A percentile compares a stretch with the other conserved stretches of the same genome.
phyloP scores from a whole-genome alignment of 176 grass and related monocot genomes.

The Aechmea fasciata region DNA sequence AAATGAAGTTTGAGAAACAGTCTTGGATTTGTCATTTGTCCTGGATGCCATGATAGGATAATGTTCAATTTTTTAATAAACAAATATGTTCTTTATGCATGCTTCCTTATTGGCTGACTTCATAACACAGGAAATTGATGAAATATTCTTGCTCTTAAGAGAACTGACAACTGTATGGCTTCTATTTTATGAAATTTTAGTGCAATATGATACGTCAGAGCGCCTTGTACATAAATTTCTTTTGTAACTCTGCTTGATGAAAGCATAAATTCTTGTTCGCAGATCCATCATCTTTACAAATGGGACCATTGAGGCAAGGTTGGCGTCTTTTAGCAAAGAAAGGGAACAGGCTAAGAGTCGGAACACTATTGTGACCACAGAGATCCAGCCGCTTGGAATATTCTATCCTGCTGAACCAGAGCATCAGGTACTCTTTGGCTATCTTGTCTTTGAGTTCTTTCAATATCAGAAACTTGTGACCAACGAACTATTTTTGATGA shows the following conservation, averaged over 20 bases:
- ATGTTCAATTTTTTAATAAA: too few species aligned
- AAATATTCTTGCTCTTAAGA: too few species aligned
- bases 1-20: too few species aligned
- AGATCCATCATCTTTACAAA: constrained; percentile 93
- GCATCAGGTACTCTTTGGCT: constrained; percentile 57
- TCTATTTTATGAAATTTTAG: too few species aligned
- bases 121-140: too few species aligned
- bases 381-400: constrained; percentile 53
- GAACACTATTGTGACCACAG: constrained; percentile 60
- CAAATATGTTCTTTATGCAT: too few species aligned
- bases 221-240: not conserved
- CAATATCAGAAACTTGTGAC: not conserved
- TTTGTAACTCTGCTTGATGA: not conserved
- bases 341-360: constrained; percentile 75
- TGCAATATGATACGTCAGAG: not conserved
- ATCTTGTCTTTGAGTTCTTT: not conserved
- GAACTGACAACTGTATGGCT: too few species aligned
- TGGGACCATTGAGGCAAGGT: constrained; percentile 53
- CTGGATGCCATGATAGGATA: too few species aligned
- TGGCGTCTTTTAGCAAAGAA: constrained; percentile 72
- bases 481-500: not conserved
- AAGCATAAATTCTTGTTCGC: constrained; percentile 7
- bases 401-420: constrained; percentile 89
- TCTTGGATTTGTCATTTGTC: too few species aligned
- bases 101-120: too few species aligned